Evolutionary conservation across 208 protist genomes (phyloP).

Genomic region (Trypanosoma grayi): DNA sequence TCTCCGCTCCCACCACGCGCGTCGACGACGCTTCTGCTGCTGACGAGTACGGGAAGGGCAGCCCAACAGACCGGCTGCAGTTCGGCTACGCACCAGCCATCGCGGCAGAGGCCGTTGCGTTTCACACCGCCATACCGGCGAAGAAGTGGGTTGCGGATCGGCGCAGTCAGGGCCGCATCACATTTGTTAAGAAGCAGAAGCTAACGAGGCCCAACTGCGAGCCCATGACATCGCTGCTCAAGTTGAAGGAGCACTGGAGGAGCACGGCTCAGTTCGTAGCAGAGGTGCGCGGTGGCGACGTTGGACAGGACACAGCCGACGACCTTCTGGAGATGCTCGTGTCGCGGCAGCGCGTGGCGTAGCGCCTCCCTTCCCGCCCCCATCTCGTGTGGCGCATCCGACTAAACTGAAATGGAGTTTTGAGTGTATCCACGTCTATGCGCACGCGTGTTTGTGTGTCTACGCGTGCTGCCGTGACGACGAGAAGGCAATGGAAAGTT

Average conservation of each 20-base stretch:
- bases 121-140: conserved; percentile 49
- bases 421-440: neutral
- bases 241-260: conserved; percentile 79
- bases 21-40: conserved; percentile 10
- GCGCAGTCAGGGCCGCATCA: conserved; percentile 19
- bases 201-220: conserved; percentile 56
- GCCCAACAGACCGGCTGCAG: conserved; percentile 79
- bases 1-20: conserved; percentile 3
- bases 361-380: neutral
- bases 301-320: conserved; percentile 43
- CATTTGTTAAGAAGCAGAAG: conserved; percentile 58
- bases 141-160: conserved; percentile 46
- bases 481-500: too few species aligned
- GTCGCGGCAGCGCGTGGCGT: conserved; percentile 58
- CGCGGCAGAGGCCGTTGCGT: conserved; percentile 73
- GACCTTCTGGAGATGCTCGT: conserved; percentile 71
- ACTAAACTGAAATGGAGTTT: too few species aligned
- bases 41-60: conserved; percentile 76
- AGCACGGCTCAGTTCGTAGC: conserved; percentile 48
- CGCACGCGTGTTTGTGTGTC: neutral
- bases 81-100: conserved; percentile 80
- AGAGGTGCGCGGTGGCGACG: conserved; percentile 29
- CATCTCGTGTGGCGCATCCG: too few species aligned
- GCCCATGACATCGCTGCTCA: conserved; percentile 67
- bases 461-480: too few species aligned